phyloP scores from a whole-genome alignment of 495 filamentous ascomycete species.

The Neurospora discreta region DNA sequence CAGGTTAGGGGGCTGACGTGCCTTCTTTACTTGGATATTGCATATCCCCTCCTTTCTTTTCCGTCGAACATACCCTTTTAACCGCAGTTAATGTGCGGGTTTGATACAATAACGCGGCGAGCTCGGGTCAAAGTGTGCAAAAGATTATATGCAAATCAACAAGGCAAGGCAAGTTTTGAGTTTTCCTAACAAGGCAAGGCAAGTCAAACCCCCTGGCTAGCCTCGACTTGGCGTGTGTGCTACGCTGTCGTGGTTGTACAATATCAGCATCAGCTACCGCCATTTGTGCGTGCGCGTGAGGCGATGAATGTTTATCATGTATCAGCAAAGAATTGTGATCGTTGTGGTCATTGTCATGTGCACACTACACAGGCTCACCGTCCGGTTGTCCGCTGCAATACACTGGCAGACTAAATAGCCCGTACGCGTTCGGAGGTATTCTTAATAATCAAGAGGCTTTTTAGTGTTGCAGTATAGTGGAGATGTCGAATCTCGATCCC shows the following conservation, averaged over 20 bases:
- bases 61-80: too few relatives aligned
- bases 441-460: not conserved
- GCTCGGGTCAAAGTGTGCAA: too few relatives aligned
- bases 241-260: not conserved
- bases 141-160: too few relatives aligned
- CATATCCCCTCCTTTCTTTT: too few relatives aligned
- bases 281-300: not conserved
- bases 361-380: not conserved
- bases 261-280: not conserved
- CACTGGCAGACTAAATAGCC: not conserved
- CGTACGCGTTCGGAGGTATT: not conserved
- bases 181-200: too few relatives aligned
- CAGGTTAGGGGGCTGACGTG: not conserved
- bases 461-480: not conserved
- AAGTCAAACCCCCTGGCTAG: too few relatives aligned
- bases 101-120: too few relatives aligned
- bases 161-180: too few relatives aligned
- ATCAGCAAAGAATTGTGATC: not conserved
- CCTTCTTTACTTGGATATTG: not conserved
- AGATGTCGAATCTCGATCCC: not conserved
- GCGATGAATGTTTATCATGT: not conserved
- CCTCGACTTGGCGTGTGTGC: not conserved
- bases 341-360: constrained; percentile 4
- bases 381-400: not conserved
- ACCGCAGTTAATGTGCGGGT: too few relatives aligned